Percentiles rank a stretch among this genome's conserved stretches.
Conservation (phyloP, 495 filamentous ascomycete species). For the Xylaria acuta region DNA sequence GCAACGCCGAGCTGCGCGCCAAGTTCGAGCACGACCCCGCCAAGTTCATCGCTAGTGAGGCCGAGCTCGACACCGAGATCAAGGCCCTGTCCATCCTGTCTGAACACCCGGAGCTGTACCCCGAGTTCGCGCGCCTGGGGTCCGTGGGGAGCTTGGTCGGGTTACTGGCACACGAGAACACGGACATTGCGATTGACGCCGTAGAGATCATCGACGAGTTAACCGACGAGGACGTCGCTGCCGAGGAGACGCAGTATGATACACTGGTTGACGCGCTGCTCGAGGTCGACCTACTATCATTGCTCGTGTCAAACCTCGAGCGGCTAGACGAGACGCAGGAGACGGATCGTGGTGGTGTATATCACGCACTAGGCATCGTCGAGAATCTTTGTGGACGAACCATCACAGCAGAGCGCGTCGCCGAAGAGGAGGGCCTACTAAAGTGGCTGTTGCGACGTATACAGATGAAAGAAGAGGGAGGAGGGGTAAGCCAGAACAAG, state of each 20-base stretch:
- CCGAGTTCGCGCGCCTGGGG: slow-evolving; percentile 81
- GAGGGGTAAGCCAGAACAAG: slow-evolving; percentile 77
- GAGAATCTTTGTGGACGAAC: slow-evolving; percentile 79
- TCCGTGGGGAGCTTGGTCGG: slow-evolving; percentile 77
- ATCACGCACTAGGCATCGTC: slow-evolving; percentile 80
- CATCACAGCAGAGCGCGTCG: slow-evolving; percentile 70
- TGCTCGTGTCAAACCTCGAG: slow-evolving; percentile 84
- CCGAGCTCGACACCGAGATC: slow-evolving; percentile 88
- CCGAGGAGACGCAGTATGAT: slow-evolving; percentile 84
- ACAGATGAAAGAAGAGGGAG: slow-evolving; percentile 39
- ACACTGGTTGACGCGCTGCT: slow-evolving; percentile 79
- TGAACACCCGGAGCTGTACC: slow-evolving; percentile 85
- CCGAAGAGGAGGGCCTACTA: slow-evolving; percentile 68
- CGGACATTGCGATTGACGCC: slow-evolving; percentile 92
- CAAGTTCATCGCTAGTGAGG: slow-evolving; percentile 79
- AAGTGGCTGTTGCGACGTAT: slow-evolving; percentile 75
- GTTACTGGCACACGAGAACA: slow-evolving; percentile 92
- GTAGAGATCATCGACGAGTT: slow-evolving; percentile 92
- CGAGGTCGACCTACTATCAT: slow-evolving; percentile 80
- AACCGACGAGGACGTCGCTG: slow-evolving; percentile 91
- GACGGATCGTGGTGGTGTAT: slow-evolving; percentile 81
- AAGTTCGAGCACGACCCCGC: slow-evolving; percentile 85
- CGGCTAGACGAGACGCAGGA: slow-evolving; percentile 81
- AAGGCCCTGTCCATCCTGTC: slow-evolving; percentile 86
- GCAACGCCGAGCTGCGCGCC: slow-evolving; percentile 90